phyloP scores from a whole-genome alignment of 148 eudicot genomes.

The Rhododendron ferrugineum region DNA sequence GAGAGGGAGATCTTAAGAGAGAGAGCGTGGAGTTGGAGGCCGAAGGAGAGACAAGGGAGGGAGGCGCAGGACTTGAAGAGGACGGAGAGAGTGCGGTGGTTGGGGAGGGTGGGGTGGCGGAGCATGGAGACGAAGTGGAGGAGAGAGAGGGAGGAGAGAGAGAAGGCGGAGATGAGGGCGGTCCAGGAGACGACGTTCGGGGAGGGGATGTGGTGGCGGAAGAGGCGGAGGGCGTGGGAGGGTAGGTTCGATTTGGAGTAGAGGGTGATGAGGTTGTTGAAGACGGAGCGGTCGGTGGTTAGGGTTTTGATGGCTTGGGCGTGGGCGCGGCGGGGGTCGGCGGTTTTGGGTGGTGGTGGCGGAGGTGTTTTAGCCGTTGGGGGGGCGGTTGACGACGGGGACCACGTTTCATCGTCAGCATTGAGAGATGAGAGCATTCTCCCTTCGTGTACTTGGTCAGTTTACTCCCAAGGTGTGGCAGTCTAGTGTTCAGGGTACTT shows the following conservation, averaged over 20 bases:
- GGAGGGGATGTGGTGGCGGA: conserved; percentile 40
- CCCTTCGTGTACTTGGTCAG: neutral
- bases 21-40: conserved; percentile 38
- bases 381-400: neutral
- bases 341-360: neutral
- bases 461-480: neutral
- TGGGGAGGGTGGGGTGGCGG: conserved; percentile 53
- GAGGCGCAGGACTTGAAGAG: conserved; percentile 47
- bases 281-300: conserved; percentile 8
- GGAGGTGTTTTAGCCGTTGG: neutral
- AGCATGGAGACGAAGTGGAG: conserved; percentile 58
- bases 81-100: conserved; percentile 42
- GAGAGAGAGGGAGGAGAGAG: conserved; percentile 34
- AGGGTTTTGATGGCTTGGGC: conserved; percentile 38
- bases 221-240: conserved; percentile 27
- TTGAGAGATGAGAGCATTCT: neutral
- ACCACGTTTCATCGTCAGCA: neutral
- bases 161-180: conserved; percentile 33
- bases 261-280: conserved; percentile 47
- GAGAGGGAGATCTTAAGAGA: conserved; percentile 30
- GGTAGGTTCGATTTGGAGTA: conserved; percentile 48
- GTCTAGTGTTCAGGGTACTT: too few relatives aligned
- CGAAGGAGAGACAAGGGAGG: conserved; percentile 25
- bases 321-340: conserved; percentile 42
- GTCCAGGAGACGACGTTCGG: conserved; percentile 54